Percentiles rank a stretch among this genome's conserved stretches.
Evolutionary conservation across 1,284 basidiomycete genomes (phyloP).

Genomic region (Takashimella tepidaria): DNA sequence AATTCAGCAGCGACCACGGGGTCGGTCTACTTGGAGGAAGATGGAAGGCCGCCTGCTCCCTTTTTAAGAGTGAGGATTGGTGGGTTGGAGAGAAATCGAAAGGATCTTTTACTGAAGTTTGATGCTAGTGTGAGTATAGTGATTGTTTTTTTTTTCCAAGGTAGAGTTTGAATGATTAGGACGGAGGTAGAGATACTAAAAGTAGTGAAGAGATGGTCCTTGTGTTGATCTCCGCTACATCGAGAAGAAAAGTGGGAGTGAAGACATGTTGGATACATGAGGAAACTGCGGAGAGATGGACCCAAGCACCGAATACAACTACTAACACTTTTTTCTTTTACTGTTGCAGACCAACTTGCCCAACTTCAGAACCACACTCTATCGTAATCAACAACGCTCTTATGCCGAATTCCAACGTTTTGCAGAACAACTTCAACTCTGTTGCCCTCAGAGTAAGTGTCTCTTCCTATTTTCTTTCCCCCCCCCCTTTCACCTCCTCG

Average conservation of each 20-base stretch:
- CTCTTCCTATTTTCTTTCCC: neutral
- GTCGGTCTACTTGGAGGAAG: constrained; percentile 3
- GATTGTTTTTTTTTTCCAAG: no score
- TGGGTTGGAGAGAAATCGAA: constrained; percentile 82
- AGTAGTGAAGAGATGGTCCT: no score
- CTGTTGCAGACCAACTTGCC: constrained; percentile 91
- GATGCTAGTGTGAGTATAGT: constrained; percentile 72
- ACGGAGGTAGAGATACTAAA: no score
- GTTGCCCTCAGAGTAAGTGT: constrained; percentile 66
- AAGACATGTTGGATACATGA: no score
- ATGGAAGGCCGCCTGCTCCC: constrained; percentile 43
- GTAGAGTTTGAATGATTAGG: no score
- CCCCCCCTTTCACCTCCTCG: constrained; percentile 3
- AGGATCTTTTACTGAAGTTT: constrained; percentile 83
- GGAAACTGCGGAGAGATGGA: no score
- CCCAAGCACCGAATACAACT: no score
- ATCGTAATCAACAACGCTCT: constrained; percentile 84
- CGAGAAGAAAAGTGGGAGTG: no score
- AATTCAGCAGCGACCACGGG: neutral
- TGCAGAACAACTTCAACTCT: constrained; percentile 74
- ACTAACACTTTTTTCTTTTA: no score
- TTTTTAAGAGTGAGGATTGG: constrained; percentile 82
- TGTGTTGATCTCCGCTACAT: no score
- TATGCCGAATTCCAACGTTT: constrained; percentile 89
- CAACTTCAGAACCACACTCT: constrained; percentile 80